Conservation (phyloP, 2,329 filamentous ascomycete species). For the Pseudogymnoascus sp. region DNA sequence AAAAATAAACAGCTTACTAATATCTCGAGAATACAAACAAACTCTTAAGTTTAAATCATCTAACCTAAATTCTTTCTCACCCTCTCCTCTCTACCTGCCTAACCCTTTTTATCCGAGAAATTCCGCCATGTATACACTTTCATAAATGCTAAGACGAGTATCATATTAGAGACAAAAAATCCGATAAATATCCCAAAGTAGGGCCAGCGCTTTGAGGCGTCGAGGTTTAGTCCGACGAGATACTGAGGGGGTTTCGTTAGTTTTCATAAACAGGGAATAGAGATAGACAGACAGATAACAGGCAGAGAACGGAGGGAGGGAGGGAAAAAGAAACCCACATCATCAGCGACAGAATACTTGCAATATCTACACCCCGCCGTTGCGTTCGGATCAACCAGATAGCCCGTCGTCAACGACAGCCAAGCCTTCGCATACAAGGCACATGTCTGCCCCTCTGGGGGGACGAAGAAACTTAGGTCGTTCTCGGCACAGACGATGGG, state of each 20-base stretch:
- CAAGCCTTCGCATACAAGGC: constrained; percentile 53
- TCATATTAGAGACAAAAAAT: background rate
- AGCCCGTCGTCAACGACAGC: constrained; percentile 44
- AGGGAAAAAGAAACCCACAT: background rate
- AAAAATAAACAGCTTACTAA: too few relatives aligned
- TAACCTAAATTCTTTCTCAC: background rate
- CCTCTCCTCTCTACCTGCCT: background rate
- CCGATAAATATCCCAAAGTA: background rate
- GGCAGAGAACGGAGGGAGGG: background rate
- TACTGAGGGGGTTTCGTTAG: constrained; percentile 42
- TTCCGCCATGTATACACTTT: background rate
- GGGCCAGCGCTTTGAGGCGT: background rate
- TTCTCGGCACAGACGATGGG: constrained; percentile 39
- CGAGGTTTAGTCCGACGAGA: constrained; percentile 42
- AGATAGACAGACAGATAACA: background rate
- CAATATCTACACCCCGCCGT: constrained; percentile 60
- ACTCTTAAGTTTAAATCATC: background rate
- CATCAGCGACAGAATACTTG: constrained; percentile 37
- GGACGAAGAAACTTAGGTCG: constrained; percentile 55
- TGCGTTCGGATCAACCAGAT: constrained; percentile 53
- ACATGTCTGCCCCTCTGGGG: constrained; percentile 58
- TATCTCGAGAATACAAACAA: too few relatives aligned
- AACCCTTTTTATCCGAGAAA: background rate
- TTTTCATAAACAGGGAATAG: background rate
- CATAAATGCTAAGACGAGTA: background rate